Conservation (phyloP, 2,329 filamentous ascomycete genomes). For the Colletotrichum tofieldiae region DNA sequence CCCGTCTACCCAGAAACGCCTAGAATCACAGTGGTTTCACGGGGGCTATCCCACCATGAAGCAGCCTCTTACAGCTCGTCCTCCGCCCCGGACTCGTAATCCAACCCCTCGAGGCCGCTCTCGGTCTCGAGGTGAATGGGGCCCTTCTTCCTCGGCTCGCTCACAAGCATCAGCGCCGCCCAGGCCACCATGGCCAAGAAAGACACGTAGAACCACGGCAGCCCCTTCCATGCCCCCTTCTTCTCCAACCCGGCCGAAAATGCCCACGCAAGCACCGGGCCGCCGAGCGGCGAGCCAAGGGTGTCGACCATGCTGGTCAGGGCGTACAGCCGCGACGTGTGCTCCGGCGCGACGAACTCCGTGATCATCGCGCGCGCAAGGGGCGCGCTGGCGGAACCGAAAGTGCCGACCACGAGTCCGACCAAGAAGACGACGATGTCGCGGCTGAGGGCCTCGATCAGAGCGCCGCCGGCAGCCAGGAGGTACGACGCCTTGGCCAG, state of each 20-base stretch:
- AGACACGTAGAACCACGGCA: slow-evolving; percentile 59
- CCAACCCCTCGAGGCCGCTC: slow-evolving; percentile 1
- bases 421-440: slow-evolving; percentile 54
- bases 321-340: slow-evolving; percentile 59
- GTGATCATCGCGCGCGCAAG: slow-evolving; percentile 59
- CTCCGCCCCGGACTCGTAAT: slow-evolving; percentile 26
- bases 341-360: slow-evolving; percentile 55
- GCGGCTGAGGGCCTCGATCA: slow-evolving; percentile 54
- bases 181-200: slow-evolving; percentile 50
- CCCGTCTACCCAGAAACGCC: not conserved
- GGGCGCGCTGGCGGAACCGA: slow-evolving; percentile 57
- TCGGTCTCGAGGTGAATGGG: slow-evolving; percentile 20
- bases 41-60: too few relatives aligned
- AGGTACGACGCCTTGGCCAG: slow-evolving; percentile 53
- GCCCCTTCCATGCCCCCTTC: slow-evolving; percentile 55
- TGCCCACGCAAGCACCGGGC: slow-evolving; percentile 57
- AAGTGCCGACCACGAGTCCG: slow-evolving; percentile 55
- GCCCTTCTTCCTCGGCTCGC: slow-evolving; percentile 50
- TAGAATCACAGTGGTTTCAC: not conserved
- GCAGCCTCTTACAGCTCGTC: slow-evolving; percentile 18
- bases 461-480: slow-evolving; percentile 51
- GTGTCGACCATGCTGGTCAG: slow-evolving; percentile 59
- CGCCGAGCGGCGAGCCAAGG: slow-evolving; percentile 57
- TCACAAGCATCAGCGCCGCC: slow-evolving; percentile 51
- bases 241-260: slow-evolving; percentile 55